Evolutionary conservation across 1,284 basidiomycete species (phyloP).

Genomic region (Boletellus deceptivus): DNA sequence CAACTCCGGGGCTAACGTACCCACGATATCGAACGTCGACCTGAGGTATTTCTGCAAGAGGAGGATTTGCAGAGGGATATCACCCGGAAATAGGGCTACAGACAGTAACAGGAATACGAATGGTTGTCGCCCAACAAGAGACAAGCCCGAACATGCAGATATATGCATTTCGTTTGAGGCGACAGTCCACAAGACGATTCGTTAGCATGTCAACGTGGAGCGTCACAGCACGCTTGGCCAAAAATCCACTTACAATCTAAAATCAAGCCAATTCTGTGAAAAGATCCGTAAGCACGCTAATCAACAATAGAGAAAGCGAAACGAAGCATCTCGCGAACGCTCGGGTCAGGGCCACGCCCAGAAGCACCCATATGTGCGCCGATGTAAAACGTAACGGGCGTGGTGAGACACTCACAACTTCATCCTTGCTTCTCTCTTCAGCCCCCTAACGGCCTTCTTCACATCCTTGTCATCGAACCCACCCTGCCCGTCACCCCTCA

Average conservation of each 20-base stretch:
- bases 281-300: conserved; percentile 11
- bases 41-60: conserved; percentile 80
- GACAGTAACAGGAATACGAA: neutral
- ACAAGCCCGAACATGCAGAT: neutral
- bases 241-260: conserved; percentile 46
- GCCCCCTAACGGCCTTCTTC: conserved; percentile 55
- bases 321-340: neutral
- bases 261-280: conserved; percentile 54
- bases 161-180: neutral
- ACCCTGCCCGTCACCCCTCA: conserved; percentile 32
- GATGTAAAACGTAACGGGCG: neutral
- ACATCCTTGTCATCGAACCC: conserved; percentile 68
- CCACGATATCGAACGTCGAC: conserved; percentile 80
- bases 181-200: neutral
- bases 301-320: neutral
- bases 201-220: conserved; percentile 1
- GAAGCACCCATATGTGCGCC: neutral
- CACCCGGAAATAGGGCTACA: conserved; percentile 68
- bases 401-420: conserved; percentile 52
- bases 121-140: neutral
- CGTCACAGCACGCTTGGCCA: neutral
- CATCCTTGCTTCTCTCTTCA: conserved; percentile 68
- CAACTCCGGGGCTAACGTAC: conserved; percentile 66
- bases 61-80: conserved; percentile 73
- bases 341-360: neutral